Evolutionary conservation across 2,329 filamentous ascomycete genomes (phyloP).

Genomic region (Neoascochyta sp.): DNA sequence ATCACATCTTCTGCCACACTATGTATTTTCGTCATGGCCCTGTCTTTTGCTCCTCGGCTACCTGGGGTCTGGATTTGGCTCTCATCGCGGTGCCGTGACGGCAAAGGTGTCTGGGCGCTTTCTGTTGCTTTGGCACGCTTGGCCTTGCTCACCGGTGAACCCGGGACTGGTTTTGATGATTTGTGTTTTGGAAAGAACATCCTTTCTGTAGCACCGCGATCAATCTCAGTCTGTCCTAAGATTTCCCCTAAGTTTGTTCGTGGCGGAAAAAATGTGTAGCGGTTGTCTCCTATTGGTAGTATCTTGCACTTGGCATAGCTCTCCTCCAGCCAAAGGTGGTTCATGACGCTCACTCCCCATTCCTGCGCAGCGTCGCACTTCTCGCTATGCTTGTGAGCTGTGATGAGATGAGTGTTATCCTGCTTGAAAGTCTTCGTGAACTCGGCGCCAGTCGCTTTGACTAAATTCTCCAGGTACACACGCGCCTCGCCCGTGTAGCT

Average conservation of each 20-base stretch:
- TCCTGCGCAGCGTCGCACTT: constrained; percentile 90
- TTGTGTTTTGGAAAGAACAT: constrained; percentile 52
- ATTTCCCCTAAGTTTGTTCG: constrained; percentile 91
- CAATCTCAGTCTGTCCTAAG: constrained; percentile 81
- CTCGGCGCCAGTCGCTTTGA: constrained; percentile 75
- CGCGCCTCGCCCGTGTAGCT: constrained; percentile 96
- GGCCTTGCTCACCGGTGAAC: constrained; percentile 12
- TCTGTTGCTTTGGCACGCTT: constrained; percentile 24
- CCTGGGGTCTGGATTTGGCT: constrained; percentile 86
- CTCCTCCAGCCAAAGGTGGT: constrained; percentile 96
- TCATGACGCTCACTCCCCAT: constrained; percentile 86
- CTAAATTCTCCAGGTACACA: constrained; percentile 87
- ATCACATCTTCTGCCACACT: constrained; percentile 78
- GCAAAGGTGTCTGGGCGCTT: constrained; percentile 51
- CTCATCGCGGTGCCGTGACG: constrained; percentile 42
- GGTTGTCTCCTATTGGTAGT: constrained; percentile 66
- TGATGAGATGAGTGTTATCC: constrained; percentile 94
- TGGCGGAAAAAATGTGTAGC: constrained; percentile 81
- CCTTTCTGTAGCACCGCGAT: constrained; percentile 68
- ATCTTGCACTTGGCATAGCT: constrained; percentile 86
- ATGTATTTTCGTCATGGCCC: constrained; percentile 73
- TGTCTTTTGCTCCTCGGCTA: constrained; percentile 82
- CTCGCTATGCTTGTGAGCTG: constrained; percentile 82
- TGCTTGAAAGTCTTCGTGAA: constrained; percentile 94
- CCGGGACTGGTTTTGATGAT: constrained; percentile 19